A percentile compares a stretch with the other conserved stretches of the same genome.
phyloP scores from a whole-genome alignment of 257 asterid genomes.

The Salvia rosmarinus region DNA sequence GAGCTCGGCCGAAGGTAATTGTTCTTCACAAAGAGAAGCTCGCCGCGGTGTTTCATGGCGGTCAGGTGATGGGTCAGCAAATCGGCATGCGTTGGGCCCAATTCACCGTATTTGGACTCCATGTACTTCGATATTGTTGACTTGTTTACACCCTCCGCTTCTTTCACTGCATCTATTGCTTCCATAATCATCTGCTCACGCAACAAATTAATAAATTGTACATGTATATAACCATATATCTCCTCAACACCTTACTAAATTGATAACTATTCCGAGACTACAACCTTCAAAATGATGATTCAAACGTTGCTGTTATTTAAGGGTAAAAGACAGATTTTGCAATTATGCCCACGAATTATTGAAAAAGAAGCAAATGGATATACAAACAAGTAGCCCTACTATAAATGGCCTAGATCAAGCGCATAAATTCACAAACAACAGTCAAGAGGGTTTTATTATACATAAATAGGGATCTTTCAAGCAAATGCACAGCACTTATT shows the following conservation, averaged over 20 bases:
- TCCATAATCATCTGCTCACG: constrained; percentile 68
- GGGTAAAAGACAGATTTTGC: not conserved
- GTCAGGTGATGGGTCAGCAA: constrained; percentile 51
- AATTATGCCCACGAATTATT: not conserved
- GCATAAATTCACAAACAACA: not conserved
- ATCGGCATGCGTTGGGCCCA: constrained; percentile 61
- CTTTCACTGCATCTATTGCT: constrained; percentile 65
- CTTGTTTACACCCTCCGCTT: constrained; percentile 64
- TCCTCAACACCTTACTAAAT: not conserved
- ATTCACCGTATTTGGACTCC: constrained; percentile 70
- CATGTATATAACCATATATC: not conserved
- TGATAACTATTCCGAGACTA: not conserved
- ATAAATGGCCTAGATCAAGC: not conserved
- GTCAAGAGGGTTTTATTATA: not conserved
- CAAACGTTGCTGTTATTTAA: not conserved
- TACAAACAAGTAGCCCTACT: not conserved
- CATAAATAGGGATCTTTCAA: not conserved
- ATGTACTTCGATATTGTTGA: constrained; percentile 64
- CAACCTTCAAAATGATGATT: constrained; percentile 3
- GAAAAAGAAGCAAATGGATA: not conserved
- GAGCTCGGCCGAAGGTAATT: constrained; percentile 64
- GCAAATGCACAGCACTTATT: not conserved
- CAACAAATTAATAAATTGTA: not conserved
- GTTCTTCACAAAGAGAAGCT: constrained; percentile 59
- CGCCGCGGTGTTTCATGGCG: constrained; percentile 66